A percentile compares a stretch with the other conserved stretches of the same genome.
phyloP scores from a whole-genome alignment of 148 eudicot species.

The Rhododendron mucronatum region DNA sequence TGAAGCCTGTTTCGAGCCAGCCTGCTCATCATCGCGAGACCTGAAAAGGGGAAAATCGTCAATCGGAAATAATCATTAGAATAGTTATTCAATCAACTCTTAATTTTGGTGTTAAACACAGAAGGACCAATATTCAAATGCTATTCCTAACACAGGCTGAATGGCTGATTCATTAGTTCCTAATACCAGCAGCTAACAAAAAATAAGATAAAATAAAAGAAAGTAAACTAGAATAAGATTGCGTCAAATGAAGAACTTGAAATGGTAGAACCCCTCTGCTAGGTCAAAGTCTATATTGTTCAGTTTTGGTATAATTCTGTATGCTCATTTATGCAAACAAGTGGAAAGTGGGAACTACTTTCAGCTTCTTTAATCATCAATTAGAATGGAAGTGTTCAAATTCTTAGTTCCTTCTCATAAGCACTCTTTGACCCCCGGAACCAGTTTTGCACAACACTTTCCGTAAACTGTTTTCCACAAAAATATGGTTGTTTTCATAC shows the following conservation, averaged over 20 bases:
- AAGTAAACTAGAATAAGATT: not conserved
- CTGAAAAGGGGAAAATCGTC: conserved; percentile 24
- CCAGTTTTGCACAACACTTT: not conserved
- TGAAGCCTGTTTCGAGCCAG: conserved; percentile 60
- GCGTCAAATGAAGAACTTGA: not conserved
- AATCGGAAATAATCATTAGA: not conserved
- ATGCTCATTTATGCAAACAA: not conserved
- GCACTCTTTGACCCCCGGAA: not conserved
- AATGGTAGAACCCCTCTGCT: not conserved
- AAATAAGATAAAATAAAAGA: not conserved
- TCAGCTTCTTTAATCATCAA: not conserved
- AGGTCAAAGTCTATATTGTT: not conserved
- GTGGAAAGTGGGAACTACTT: not conserved
- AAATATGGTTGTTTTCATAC: not conserved
- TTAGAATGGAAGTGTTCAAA: not conserved
- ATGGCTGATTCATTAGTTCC: not conserved
- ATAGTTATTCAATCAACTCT: not conserved
- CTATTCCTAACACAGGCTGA: not conserved
- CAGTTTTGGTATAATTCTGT: not conserved
- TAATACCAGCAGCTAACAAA: not conserved
- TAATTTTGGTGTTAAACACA: not conserved
- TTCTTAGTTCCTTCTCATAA: not conserved
- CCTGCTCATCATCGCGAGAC: conserved; percentile 67
- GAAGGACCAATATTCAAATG: not conserved
- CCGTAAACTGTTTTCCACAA: not conserved